phyloP scores from a whole-genome alignment of 495 filamentous ascomycete genomes.

The Xylaria cubensis region DNA sequence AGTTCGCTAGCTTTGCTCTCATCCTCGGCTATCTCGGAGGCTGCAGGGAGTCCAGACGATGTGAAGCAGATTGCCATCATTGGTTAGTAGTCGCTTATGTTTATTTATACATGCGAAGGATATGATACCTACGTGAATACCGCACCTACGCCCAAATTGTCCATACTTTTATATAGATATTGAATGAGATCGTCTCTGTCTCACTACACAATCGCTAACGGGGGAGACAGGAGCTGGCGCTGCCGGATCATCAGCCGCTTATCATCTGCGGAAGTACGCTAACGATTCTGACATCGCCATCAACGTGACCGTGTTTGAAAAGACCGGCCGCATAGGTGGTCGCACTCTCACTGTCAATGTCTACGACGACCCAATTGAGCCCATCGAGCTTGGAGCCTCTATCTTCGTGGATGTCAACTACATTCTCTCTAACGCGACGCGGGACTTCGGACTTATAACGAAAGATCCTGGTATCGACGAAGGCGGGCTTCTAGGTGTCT shows the following conservation, averaged over 20 bases:
- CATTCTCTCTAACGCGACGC: conserved; percentile 78
- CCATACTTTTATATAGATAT: neutral
- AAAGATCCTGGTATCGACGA: conserved; percentile 44
- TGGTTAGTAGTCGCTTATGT: conserved; percentile 39
- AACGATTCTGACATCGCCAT: conserved; percentile 55
- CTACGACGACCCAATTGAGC: conserved; percentile 69
- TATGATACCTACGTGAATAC: neutral
- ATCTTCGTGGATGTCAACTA: conserved; percentile 91
- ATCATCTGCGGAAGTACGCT: conserved; percentile 76
- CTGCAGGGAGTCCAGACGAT: neutral
- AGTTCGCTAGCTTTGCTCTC: conserved; percentile 1
- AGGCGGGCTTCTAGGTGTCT: conserved; percentile 69
- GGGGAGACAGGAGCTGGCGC: conserved; percentile 79
- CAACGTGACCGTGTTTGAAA: conserved; percentile 90
- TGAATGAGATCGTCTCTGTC: neutral
- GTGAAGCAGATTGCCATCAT: conserved; percentile 54
- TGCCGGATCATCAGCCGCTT: conserved; percentile 85
- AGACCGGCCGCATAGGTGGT: conserved; percentile 79
- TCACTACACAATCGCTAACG: conserved; percentile 16
- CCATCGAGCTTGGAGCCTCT: conserved; percentile 87
- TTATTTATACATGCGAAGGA: neutral
- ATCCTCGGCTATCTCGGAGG: conserved; percentile 16
- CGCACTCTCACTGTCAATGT: conserved; percentile 88
- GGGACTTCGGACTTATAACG: conserved; percentile 68
- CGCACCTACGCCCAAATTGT: too few species aligned